A percentile compares a stretch with the other conserved stretches of the same genome.
These are phyloP conservation scores for Scedosporium minutisporum DNA, from an alignment of 2,329 filamentous ascomycete genomes.

Conservation along the genomic window DNA sequence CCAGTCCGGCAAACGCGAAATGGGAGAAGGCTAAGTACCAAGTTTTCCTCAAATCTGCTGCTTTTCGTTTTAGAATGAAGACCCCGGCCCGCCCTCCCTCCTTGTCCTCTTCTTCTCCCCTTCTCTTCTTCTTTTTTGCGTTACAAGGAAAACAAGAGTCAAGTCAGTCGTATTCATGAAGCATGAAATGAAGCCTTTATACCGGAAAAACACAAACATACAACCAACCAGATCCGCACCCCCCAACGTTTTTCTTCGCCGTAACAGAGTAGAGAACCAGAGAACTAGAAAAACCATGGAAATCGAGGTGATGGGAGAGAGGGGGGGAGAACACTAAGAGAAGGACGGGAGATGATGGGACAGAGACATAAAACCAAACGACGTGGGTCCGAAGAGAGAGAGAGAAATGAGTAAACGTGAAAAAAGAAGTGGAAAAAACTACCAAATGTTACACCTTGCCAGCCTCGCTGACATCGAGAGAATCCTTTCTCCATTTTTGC, in stretches of 20 bases:
- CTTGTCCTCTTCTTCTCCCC: background rate
- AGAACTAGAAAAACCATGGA: background rate
- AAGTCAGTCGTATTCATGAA: too few relatives aligned
- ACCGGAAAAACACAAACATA: background rate
- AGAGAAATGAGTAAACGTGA: background rate
- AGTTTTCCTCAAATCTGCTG: too few relatives aligned
- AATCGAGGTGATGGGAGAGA: background rate
- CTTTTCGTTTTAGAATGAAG: too few relatives aligned
- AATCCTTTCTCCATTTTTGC: background rate
- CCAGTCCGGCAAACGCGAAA: too few relatives aligned
- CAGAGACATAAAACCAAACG: background rate
- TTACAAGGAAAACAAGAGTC: background rate
- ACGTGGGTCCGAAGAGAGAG: background rate
- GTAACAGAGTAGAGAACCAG: too few relatives aligned
- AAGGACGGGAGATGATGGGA: background rate
- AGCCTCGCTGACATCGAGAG: background rate
- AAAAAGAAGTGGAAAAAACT: conserved; percentile 1
- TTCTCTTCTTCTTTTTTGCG: background rate
- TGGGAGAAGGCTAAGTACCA: too few relatives aligned
- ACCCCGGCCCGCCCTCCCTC: background rate
- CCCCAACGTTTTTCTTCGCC: too few relatives aligned
- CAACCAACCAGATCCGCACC: too few relatives aligned
- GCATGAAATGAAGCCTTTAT: background rate
- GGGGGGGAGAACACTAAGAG: background rate
- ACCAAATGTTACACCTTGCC: background rate